Conservation (phyloP, 179 eudicot genomes). For the Pouteria campechiana region DNA sequence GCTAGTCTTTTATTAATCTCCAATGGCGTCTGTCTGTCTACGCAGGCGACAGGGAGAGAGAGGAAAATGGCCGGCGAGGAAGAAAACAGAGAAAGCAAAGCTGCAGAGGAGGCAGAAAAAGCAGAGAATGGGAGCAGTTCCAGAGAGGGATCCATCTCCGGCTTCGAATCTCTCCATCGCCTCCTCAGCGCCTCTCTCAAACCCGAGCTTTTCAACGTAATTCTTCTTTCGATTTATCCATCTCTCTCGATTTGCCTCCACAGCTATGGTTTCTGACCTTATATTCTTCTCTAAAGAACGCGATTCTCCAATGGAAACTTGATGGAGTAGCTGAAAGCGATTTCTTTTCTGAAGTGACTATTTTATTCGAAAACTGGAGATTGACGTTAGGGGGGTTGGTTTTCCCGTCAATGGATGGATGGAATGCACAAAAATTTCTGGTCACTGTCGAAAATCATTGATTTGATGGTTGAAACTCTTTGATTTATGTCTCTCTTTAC, state of each 20-base stretch:
- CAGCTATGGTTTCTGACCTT: not conserved
- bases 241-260: not conserved
- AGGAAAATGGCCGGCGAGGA: too few species aligned
- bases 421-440: too few species aligned
- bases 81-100: too few species aligned
- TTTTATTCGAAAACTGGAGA: too few species aligned
- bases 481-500: too few species aligned
- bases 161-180: conserved; percentile 64
- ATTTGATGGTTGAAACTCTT: too few species aligned
- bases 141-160: conserved; percentile 51
- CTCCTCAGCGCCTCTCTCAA: conserved; percentile 56
- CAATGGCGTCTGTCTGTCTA: too few species aligned
- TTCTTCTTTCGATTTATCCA: not conserved
- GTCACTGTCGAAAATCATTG: too few species aligned
- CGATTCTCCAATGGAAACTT: not conserved
- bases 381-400: not conserved
- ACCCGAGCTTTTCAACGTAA: conserved; percentile 45
- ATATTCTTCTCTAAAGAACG: not conserved
- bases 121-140: conserved; percentile 12
- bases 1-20: too few species aligned
- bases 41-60: too few species aligned
- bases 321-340: not conserved
- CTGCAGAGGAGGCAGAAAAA: conserved; percentile 5
- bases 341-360: too few species aligned
- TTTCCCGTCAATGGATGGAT: too few species aligned